Percentiles rank a stretch among this genome's conserved stretches.
These are phyloP conservation scores for Pleurotus eryngii DNA, from an alignment of 768 basidiomycete genomes.

Conservation along the genomic window DNA sequence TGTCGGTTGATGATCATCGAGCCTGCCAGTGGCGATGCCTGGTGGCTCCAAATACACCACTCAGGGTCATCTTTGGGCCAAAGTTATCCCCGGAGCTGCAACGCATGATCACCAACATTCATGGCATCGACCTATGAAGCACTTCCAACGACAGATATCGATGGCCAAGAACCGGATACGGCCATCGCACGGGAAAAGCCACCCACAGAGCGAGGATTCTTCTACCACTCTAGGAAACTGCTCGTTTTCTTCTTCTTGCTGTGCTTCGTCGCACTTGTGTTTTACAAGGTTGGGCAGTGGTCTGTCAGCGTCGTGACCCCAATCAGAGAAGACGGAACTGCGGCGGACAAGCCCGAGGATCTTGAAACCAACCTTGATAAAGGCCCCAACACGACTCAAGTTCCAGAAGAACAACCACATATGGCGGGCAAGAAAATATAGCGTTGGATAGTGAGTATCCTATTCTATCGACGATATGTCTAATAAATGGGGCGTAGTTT, in stretches of 20 bases:
- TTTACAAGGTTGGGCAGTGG: slow-evolving; percentile 33
- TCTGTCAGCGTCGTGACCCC: slow-evolving; percentile 6
- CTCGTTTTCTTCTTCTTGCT: slow-evolving; percentile 27
- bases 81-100: neutral
- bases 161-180: slow-evolving; percentile 1
- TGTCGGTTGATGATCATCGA: neutral
- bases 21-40: neutral
- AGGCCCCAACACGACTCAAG: neutral
- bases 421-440: slow-evolving; percentile 61
- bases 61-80: too few species aligned
- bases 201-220: neutral
- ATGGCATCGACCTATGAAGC: slow-evolving; percentile 26
- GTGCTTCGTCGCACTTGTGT: slow-evolving; percentile 25
- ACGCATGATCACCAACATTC: neutral
- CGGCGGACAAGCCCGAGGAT: slow-evolving; percentile 2
- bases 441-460: slow-evolving; percentile 72
- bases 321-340: neutral
- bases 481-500: slow-evolving; percentile 42
- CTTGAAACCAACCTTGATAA: neutral
- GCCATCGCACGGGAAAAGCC: neutral
- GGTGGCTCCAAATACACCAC: neutral
- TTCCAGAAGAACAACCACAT: slow-evolving; percentile 12
- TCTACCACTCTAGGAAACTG: slow-evolving; percentile 14
- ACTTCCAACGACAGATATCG: slow-evolving; percentile 24
- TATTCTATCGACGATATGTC: neutral